Conservation (phyloP, 176 grass and related monocot genomes). For the Lolium rigidum region DNA sequence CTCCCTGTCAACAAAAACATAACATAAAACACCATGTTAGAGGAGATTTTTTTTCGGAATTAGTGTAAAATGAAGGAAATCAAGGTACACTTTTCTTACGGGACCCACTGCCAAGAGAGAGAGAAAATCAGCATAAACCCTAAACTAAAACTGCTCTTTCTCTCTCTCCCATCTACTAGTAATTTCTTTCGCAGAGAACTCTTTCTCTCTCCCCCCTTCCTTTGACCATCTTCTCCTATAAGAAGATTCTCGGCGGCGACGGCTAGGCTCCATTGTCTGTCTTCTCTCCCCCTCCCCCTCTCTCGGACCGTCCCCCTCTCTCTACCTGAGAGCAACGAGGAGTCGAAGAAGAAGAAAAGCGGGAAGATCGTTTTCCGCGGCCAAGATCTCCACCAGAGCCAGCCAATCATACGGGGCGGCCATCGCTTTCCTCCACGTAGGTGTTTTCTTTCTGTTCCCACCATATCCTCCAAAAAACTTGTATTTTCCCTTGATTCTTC, state of each 20-base stretch:
- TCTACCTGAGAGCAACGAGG: neutral
- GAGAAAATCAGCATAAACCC: slow-evolving; percentile 20
- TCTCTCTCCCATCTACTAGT: neutral
- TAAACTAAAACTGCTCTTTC: neutral
- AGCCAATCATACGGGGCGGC: slow-evolving; percentile 54
- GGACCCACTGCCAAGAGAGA: neutral
- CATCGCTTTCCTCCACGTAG: slow-evolving; percentile 55
- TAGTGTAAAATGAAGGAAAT: no score
- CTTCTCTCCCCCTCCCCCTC: slow-evolving; percentile 21
- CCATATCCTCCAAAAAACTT: neutral
- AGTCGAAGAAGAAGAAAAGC: slow-evolving; percentile 4
- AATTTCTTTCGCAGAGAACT: neutral
- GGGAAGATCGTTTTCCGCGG: slow-evolving; percentile 62
- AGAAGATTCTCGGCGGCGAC: slow-evolving; percentile 49
- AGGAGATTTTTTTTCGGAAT: no score
- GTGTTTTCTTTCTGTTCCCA: slow-evolving; percentile 2
- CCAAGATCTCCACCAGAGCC: slow-evolving; percentile 45
- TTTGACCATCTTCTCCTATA: slow-evolving; percentile 46
- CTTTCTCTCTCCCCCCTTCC: neutral
- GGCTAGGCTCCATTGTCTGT: slow-evolving; percentile 24
- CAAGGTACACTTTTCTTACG: neutral
- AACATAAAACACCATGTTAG: no score
- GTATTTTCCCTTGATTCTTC: neutral
- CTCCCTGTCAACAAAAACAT: no score
- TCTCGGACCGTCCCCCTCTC: neutral